Base-by-base conservation (phyloP, 2,329 filamentous ascomycete species). In the Penicillium sp. region DNA sequence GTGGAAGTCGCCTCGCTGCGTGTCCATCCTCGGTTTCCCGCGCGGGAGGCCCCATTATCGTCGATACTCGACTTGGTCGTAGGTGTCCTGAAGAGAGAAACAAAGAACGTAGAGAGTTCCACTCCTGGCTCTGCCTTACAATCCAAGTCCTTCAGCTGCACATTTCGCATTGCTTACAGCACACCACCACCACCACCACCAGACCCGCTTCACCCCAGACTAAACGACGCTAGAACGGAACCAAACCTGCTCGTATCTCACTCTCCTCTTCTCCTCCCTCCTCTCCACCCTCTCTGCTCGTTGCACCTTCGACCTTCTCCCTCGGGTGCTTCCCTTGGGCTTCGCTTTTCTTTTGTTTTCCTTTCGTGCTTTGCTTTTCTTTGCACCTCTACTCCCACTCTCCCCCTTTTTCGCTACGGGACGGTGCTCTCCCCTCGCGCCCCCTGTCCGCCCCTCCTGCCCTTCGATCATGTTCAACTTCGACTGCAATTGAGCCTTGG, bases 401-500 rank as follows among this genome's bases (percentile, higher is more conserved):
- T 18, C 33, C 47, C 45, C 43, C 36, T 35, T 51, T 45, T 53
- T 39, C 25, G 11, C 32, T 33, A 36, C 35, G 26, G 39, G 37
- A 39, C 10, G 19, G 8, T 29, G 31, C 46, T 43, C 45, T 51
- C 52, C 50, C 51, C 56, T 57, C 56, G 50, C 52, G 50, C 48
- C 54, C 53, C 51, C 51, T 56, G 52, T 56, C 51, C 48, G 50
- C 55, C 47, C 49, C 50, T 43, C 29, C 35, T 48, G 31, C 45
- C 47, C 45, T 51, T 51, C 43, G 36, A 53, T 33, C 40, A 54
- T 54, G 53, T 49, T 45, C 43, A 54, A 27, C 41, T 31, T 43
- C 25, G 25, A 13, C 33, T 35, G 42, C 44, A 46, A 48, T 55
- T 48, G 50, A 52, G 37, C 27, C 32, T 21, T 35, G 39, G 41